Conservation (phyloP, 352 stramenopile genomes). For the Achlya hypogyna region DNA sequence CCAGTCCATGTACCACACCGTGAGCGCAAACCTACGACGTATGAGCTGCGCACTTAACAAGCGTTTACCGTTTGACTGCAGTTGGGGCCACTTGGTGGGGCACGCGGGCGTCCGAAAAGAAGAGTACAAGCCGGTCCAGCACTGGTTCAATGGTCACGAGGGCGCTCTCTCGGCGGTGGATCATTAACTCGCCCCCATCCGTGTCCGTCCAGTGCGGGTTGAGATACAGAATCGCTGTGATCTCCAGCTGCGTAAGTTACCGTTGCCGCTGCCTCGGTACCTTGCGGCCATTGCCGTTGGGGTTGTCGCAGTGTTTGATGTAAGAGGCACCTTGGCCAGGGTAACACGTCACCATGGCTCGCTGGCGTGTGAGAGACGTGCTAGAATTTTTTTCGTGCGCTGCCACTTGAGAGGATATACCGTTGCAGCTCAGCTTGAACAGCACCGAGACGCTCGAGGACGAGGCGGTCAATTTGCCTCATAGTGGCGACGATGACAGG, state of each 20-base stretch:
- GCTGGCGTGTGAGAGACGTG: slow-evolving; percentile 30
- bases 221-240: slow-evolving; percentile 49
- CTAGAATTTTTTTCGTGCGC: background rate
- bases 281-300: slow-evolving; percentile 37
- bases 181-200: slow-evolving; percentile 30
- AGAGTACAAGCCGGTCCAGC: slow-evolving; percentile 33
- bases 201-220: slow-evolving; percentile 28
- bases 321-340: slow-evolving; percentile 32
- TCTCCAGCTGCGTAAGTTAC: slow-evolving; percentile 11
- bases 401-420: background rate
- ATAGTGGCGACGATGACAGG: slow-evolving; percentile 22
- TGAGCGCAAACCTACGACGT: slow-evolving; percentile 36
- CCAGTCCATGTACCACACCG: slow-evolving; percentile 52
- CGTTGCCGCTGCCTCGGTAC: slow-evolving; percentile 1
- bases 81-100: slow-evolving; percentile 45
- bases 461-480: slow-evolving; percentile 31
- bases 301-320: slow-evolving; percentile 45
- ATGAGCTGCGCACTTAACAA: background rate
- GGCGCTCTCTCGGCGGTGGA: slow-evolving; percentile 19
- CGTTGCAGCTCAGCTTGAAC: slow-evolving; percentile 25
- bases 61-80: slow-evolving; percentile 17
- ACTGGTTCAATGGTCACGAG: slow-evolving; percentile 1
- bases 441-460: slow-evolving; percentile 27
- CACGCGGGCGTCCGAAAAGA: slow-evolving; percentile 37
- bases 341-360: slow-evolving; percentile 47